Evolutionary conservation across 495 filamentous ascomycete genomes (phyloP).

Genomic region (Xylaria acuta): DNA sequence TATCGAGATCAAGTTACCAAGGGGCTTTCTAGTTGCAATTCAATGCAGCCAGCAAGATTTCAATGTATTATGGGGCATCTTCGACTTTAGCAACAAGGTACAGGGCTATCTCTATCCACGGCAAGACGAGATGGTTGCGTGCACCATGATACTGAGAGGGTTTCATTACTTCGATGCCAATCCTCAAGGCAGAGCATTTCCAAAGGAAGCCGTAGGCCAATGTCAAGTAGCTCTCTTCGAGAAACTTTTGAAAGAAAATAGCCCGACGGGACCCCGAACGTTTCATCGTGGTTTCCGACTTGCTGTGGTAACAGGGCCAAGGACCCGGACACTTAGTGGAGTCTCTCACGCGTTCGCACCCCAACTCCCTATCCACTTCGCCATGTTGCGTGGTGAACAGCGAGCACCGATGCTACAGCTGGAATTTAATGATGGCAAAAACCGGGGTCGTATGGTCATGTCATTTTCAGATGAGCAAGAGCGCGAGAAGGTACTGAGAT

Average conservation of each 20-base stretch:
- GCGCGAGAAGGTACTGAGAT: conserved; percentile 67
- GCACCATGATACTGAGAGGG: conserved; percentile 66
- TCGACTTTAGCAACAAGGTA: conserved; percentile 77
- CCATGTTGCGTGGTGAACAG: conserved; percentile 70
- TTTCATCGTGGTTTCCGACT: conserved; percentile 80
- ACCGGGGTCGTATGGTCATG: conserved; percentile 71
- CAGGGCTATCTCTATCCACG: conserved; percentile 70
- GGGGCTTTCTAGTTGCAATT: conserved; percentile 70
- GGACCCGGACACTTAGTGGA: conserved; percentile 74
- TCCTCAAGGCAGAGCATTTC: conserved; percentile 69
- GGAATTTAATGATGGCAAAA: conserved; percentile 69
- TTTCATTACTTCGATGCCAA: conserved; percentile 79
- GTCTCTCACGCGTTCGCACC: conserved; percentile 68
- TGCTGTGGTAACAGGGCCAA: conserved; percentile 74
- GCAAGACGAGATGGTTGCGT: conserved; percentile 68
- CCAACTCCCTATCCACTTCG: conserved; percentile 71
- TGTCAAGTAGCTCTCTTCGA: conserved; percentile 79
- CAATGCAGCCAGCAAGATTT: conserved; percentile 76
- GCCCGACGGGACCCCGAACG: conserved; percentile 69
- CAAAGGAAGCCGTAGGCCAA: conserved; percentile 69
- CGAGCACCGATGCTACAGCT: conserved; percentile 71
- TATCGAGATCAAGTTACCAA: conserved; percentile 69
- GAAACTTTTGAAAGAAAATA: conserved; percentile 62
- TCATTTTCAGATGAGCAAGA: conserved; percentile 74
- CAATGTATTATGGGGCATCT: conserved; percentile 77